phyloP scores from a whole-genome alignment of 2,329 filamentous ascomycete genomes.

The Apiospora hydei region DNA sequence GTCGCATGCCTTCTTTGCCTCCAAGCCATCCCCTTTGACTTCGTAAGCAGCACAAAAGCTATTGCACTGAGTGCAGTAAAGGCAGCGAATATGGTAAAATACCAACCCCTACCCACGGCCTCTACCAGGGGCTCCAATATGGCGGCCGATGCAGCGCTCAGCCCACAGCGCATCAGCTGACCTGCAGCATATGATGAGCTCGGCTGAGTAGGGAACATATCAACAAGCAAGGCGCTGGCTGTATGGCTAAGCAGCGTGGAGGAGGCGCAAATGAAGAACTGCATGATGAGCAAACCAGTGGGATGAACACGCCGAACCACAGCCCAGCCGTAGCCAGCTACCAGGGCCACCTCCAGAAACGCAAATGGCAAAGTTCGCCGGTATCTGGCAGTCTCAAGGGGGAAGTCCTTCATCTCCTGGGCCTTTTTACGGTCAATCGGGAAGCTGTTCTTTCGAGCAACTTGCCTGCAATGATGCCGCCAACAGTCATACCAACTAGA shows the following conservation, averaged over 20 bases:
- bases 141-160: slow-evolving; percentile 25
- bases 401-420: background rate
- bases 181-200: slow-evolving; percentile 26
- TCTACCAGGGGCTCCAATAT: slow-evolving; percentile 23
- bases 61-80: background rate
- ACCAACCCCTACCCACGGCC: slow-evolving; percentile 24
- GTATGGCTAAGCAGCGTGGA: slow-evolving; percentile 26
- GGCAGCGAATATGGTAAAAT: background rate
- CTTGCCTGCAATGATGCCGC: slow-evolving; percentile 26
- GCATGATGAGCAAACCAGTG: slow-evolving; percentile 23
- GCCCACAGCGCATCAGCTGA: slow-evolving; percentile 24
- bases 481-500: slow-evolving; percentile 24
- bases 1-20: background rate
- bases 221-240: slow-evolving; percentile 26
- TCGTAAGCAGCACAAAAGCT: background rate
- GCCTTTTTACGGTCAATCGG: background rate
- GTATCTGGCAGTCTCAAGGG: background rate
- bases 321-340: slow-evolving; percentile 27
- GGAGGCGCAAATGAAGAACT: slow-evolving; percentile 26
- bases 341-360: slow-evolving; percentile 12
- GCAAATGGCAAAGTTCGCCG: background rate
- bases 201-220: slow-evolving; percentile 27
- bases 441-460: slow-evolving; percentile 16
- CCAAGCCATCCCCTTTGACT: background rate
- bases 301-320: slow-evolving; percentile 22